Base-by-base conservation (phyloP, 495 filamentous ascomycete genomes). In the Hyaloscypha variabilis region DNA sequence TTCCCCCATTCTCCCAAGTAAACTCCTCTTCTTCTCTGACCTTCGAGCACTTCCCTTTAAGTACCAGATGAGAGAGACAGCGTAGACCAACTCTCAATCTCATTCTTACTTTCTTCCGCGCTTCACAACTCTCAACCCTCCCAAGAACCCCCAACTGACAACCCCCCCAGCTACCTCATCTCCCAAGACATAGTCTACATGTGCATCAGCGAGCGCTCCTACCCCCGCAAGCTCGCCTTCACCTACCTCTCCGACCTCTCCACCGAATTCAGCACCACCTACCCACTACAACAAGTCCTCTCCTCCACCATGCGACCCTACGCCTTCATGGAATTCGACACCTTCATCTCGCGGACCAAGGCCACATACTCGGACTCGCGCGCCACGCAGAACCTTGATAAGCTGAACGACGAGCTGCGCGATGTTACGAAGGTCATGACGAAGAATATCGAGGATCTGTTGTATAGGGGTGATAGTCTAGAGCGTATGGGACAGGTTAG, bases 341-440 rank as follows among this genome's bases (percentile, higher is more conserved):
- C 91, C 62, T 99, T 97, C 79, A 97, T 99, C 77, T 83, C 88
- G 66, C 87, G 91, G 63, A 97, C 95, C 60, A 96, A 94, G 80
- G 90, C 92, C 67, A 92, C 93, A 8, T 99, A 99, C 79, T 91
- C 95, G 71, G 94, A 98, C 74, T 88, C 88, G 60, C 91, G 96
- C 63, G 95, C 96, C 5, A 88, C 91, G 6, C 82, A 85, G 73
- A 97, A 97, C 75, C 80, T 94, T 23, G 89, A 91, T 70, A 89
- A 89, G 67, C 75, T 94, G 67, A 94, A 94, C 64, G 88, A 97
- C 74, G 95, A 99, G 82, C 85, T 99, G 51, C 88, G 93, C 71
- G 95, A 98, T 83, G 95, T 99, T 59, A 97, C 95, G 17, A 92
- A 96, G 77, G 94, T 98, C 68, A 99, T 99, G 95, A 98, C 95